Percentiles rank a stretch among this genome's conserved stretches.
Evolutionary conservation across 805 yeast genomes (phyloP).

Genomic region (Candida parachauliodes): DNA sequence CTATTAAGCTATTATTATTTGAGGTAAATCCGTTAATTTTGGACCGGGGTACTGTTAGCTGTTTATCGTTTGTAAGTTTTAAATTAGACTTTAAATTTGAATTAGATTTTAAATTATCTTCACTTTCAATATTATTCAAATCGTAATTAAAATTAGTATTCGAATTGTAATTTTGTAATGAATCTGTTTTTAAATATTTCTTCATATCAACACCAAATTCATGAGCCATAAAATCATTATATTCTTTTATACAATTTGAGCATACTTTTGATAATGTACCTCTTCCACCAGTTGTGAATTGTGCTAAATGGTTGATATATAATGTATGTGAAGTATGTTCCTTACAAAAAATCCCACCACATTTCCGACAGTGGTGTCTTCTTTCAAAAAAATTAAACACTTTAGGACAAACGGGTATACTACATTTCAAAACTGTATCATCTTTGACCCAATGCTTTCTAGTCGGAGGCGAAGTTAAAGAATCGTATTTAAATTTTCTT

Average conservation of each 20-base stretch:
- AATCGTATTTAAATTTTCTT: constrained; percentile 13
- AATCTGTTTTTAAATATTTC: neutral
- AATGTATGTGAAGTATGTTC: constrained; percentile 59
- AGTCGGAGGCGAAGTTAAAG: constrained; percentile 44
- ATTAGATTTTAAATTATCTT: neutral
- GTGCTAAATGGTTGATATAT: constrained; percentile 56
- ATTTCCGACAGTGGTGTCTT: constrained; percentile 79
- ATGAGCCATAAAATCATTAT: constrained; percentile 45
- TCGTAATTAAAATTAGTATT: neutral
- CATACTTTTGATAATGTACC: constrained; percentile 72
- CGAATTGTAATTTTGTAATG: too few species aligned
- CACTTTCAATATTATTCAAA: neutral
- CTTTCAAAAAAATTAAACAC: constrained; percentile 75
- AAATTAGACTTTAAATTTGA: neutral
- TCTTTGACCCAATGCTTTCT: constrained; percentile 76
- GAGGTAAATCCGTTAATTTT: neutral
- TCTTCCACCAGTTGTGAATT: constrained; percentile 62
- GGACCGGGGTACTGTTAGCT: neutral
- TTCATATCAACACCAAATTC: constrained; percentile 29
- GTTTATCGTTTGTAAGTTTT: neutral
- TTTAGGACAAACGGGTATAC: constrained; percentile 51
- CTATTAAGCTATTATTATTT: neutral
- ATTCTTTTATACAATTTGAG: constrained; percentile 60
- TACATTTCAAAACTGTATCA: constrained; percentile 58
- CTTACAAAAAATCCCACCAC: constrained; percentile 78